Evolutionary conservation across 352 stramenopile genomes (phyloP).

Genomic region (Phytophthora europaea): DNA sequence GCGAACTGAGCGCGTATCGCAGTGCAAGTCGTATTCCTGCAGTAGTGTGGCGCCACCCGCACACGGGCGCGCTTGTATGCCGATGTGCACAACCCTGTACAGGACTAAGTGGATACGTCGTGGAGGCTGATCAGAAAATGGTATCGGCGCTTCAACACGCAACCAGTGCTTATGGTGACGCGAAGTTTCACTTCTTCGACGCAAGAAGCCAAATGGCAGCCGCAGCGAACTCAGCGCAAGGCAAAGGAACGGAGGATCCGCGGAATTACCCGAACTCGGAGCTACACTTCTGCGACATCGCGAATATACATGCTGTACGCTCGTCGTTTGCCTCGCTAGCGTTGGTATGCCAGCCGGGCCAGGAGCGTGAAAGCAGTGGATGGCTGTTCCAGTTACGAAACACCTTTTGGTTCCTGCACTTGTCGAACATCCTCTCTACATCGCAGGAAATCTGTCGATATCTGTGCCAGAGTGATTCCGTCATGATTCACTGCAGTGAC

Average conservation of each 20-base stretch:
- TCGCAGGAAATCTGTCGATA: conserved; percentile 95
- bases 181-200: conserved; percentile 90
- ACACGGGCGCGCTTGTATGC: conserved; percentile 92
- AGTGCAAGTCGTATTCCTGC: conserved; percentile 94
- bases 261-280: conserved; percentile 96
- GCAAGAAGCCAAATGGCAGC: conserved; percentile 88
- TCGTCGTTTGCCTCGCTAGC: conserved; percentile 87
- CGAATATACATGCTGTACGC: conserved; percentile 99
- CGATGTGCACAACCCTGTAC: conserved; percentile 88
- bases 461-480: conserved; percentile 94
- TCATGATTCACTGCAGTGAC: conserved; percentile 99
- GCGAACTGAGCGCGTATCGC: conserved; percentile 92
- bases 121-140: conserved; percentile 84
- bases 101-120: conserved; percentile 85
- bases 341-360: conserved; percentile 76
- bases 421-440: conserved; percentile 96
- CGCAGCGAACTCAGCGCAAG: conserved; percentile 86
- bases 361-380: conserved; percentile 82
- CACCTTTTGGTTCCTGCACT: conserved; percentile 98
- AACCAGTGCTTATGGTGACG: conserved; percentile 64
- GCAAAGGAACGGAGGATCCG: conserved; percentile 92
- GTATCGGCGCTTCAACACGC: conserved; percentile 77
- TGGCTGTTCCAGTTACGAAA: conserved; percentile 93
- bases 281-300: conserved; percentile 98
- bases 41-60: conserved; percentile 94